These are phyloP conservation scores for Xylariaceae sp. DNA, from an alignment of 2,329 filamentous ascomycete species.

Conservation along the genomic window DNA sequence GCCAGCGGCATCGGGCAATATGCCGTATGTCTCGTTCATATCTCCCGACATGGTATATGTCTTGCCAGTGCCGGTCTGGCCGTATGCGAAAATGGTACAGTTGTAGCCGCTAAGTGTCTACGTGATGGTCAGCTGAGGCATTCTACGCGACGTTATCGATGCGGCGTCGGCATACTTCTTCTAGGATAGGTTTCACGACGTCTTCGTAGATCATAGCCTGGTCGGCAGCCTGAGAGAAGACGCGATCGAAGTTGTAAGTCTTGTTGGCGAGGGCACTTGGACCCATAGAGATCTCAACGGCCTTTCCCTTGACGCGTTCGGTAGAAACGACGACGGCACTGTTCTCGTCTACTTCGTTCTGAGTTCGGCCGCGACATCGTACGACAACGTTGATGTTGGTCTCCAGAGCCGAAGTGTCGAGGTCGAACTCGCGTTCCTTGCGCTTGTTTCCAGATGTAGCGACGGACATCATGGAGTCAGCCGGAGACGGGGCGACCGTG, in stretches of 20 bases:
- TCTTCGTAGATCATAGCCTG: slow-evolving; percentile 94
- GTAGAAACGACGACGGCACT: slow-evolving; percentile 88
- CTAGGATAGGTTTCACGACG: slow-evolving; percentile 86
- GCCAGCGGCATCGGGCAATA: slow-evolving; percentile 85
- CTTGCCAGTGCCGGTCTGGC: slow-evolving; percentile 96
- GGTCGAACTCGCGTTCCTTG: slow-evolving; percentile 81
- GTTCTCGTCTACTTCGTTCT: slow-evolving; percentile 90
- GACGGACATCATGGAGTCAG: slow-evolving; percentile 62
- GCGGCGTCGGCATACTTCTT: slow-evolving; percentile 63
- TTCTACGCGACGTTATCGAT: not conserved
- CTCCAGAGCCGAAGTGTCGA: slow-evolving; percentile 62
- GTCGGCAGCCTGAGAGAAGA: slow-evolving; percentile 92
- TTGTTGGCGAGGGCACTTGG: slow-evolving; percentile 92
- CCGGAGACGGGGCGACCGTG: slow-evolving; percentile 60
- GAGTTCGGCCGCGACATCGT: slow-evolving; percentile 85
- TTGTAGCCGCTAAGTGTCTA: slow-evolving; percentile 94
- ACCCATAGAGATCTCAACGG: slow-evolving; percentile 85
- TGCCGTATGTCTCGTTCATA: slow-evolving; percentile 80
- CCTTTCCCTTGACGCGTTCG: slow-evolving; percentile 81
- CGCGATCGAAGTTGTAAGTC: slow-evolving; percentile 93
- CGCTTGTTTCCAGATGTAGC: slow-evolving; percentile 65
- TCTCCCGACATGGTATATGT: slow-evolving; percentile 99
- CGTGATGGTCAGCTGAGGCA: slow-evolving; percentile 7
- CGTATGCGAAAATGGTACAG: slow-evolving; percentile 98
- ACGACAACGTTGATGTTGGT: slow-evolving; percentile 99